These are phyloP conservation scores for Monosporozyma siamensis DNA, from an alignment of 805 yeast genomes.

Conservation along the genomic window DNA sequence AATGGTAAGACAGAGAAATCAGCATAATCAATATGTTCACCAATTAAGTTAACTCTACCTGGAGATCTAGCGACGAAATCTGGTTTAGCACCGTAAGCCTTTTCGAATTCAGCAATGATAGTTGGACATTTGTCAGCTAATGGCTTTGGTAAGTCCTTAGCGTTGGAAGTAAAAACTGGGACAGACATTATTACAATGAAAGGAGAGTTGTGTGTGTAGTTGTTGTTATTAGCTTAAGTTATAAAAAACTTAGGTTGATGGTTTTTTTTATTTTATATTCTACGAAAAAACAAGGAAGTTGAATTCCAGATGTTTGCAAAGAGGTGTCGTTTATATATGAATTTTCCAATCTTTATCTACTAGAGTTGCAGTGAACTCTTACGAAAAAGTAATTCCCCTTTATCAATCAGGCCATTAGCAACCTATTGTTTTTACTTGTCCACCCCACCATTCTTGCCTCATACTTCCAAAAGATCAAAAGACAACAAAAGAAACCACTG, in stretches of 20 bases:
- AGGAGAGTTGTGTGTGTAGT: background rate
- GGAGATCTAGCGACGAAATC: constrained; percentile 54
- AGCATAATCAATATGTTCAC: constrained; percentile 67
- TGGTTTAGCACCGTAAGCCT: constrained; percentile 27
- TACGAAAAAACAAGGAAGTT: too few species aligned
- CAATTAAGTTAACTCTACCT: constrained; percentile 68
- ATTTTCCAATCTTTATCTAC: too few species aligned
- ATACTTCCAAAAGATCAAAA: too few species aligned
- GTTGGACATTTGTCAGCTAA: constrained; percentile 9
- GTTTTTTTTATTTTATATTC: background rate
- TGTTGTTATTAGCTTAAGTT: background rate
- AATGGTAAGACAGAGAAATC: constrained; percentile 61
- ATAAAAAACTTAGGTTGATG: background rate
- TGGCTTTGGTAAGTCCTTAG: constrained; percentile 8
- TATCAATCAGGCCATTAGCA: too few species aligned
- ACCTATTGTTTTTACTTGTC: too few species aligned
- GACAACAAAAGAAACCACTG: too few species aligned
- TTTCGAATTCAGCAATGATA: constrained; percentile 10
- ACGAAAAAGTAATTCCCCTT: too few species aligned
- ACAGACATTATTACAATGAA: constrained; percentile 9
- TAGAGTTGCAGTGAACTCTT: too few species aligned
- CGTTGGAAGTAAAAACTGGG: constrained; percentile 9
- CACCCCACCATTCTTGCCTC: too few species aligned
- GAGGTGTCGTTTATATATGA: too few species aligned
- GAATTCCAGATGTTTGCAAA: too few species aligned